Evolutionary conservation across 2,329 filamentous ascomycete genomes (phyloP).

Genomic region (Coleophoma eucalyptorum): DNA sequence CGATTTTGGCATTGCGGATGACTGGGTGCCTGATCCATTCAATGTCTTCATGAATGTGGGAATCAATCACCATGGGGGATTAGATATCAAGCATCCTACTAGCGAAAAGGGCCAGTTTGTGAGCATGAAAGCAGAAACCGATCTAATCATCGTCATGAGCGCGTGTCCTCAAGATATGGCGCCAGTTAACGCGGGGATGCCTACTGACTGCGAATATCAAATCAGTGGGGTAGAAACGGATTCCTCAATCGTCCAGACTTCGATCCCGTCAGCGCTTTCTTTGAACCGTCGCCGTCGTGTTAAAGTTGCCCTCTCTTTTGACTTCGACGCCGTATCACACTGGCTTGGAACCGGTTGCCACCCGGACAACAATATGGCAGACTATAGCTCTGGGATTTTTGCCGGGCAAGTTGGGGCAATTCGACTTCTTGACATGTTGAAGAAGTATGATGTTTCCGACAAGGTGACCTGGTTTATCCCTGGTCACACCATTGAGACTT

Average conservation of each 20-base stretch:
- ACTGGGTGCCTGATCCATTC: conserved; percentile 35
- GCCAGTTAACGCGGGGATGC: conserved; percentile 31
- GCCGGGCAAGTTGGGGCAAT: conserved; percentile 45
- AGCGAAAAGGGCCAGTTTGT: conserved; percentile 32
- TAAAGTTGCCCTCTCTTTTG: background rate
- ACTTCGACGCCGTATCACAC: conserved; percentile 46
- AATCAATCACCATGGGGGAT: conserved; percentile 27
- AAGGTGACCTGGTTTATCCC: conserved; percentile 50
- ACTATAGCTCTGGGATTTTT: conserved; percentile 47
- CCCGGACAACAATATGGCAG: conserved; percentile 43
- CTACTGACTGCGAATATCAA: conserved; percentile 29
- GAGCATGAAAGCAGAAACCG: conserved; percentile 28
- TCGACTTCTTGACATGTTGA: conserved; percentile 43
- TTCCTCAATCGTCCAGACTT: background rate
- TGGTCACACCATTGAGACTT: conserved; percentile 44
- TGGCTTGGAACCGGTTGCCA: conserved; percentile 49
- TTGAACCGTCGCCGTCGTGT: background rate
- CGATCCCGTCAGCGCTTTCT: background rate
- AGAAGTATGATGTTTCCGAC: conserved; percentile 38
- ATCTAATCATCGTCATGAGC: conserved; percentile 36
- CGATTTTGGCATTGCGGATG: conserved; percentile 20
- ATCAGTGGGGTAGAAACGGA: background rate
- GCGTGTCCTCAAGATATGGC: conserved; percentile 37
- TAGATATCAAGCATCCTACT: conserved; percentile 29
- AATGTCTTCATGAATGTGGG: conserved; percentile 41